Conservation (phyloP, 2,329 filamentous ascomycete genomes). For the Mollisiaceae sp. region DNA sequence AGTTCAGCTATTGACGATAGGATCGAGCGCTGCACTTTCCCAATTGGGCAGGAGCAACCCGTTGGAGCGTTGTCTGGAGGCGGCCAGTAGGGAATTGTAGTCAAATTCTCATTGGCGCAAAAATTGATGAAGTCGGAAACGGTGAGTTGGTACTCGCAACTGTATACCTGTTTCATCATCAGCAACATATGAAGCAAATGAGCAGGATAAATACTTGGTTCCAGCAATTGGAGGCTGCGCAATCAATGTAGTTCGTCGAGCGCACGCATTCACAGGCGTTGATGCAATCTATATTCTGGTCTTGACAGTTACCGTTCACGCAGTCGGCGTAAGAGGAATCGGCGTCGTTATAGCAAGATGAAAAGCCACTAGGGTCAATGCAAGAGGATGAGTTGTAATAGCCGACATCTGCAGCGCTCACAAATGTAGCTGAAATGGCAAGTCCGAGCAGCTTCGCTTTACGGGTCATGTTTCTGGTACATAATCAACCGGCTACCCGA, state of each 20-base stretch:
- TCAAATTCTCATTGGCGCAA: neutral
- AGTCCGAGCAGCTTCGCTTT: neutral
- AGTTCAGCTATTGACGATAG: neutral
- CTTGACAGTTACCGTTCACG: neutral
- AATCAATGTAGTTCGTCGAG: neutral
- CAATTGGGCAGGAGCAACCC: neutral
- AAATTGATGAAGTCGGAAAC: neutral
- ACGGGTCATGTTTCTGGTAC: neutral
- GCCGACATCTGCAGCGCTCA: neutral
- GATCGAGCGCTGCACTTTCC: neutral
- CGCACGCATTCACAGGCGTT: neutral
- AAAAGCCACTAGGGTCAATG: neutral
- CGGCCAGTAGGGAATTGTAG: neutral
- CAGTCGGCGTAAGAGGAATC: neutral
- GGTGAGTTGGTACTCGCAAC: constrained; percentile 1
- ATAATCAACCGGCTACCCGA: neutral
- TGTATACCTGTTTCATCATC: neutral
- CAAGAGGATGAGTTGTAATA: neutral
- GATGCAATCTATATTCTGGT: neutral
- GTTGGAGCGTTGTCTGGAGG: neutral
- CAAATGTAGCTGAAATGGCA: neutral
- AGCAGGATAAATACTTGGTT: neutral
- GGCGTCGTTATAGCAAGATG: neutral
- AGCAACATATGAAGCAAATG: neutral
- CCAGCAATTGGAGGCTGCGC: neutral